phyloP scores from a whole-genome alignment of 1,139 yeast genomes.

The Hanseniaspora gamundiae region DNA sequence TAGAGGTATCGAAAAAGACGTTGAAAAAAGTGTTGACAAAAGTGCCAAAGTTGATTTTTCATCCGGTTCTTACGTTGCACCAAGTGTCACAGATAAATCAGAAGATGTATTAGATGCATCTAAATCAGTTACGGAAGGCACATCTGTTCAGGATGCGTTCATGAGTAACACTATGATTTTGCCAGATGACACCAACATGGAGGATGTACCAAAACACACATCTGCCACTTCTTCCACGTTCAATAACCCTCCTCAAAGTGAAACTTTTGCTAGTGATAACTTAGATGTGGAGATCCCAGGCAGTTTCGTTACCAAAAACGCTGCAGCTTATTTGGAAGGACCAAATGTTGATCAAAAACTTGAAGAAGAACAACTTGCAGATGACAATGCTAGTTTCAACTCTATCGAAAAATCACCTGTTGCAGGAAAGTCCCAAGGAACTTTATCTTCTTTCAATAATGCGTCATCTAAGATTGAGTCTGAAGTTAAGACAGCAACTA shows the following conservation, averaged over 20 bases:
- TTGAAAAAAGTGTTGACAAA: conserved; percentile 22
- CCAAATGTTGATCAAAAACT: conserved; percentile 17
- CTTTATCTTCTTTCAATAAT: not conserved
- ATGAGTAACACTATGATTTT: conserved; percentile 18
- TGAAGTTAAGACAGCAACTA: not conserved
- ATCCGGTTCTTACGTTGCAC: conserved; percentile 12
- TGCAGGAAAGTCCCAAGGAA: conserved; percentile 3
- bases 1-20: conserved; percentile 19
- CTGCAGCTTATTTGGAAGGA: conserved; percentile 9
- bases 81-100: conserved; percentile 16
- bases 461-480: not conserved
- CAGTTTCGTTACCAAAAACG: not conserved
- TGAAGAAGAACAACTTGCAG: conserved; percentile 12
- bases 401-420: conserved; percentile 12
- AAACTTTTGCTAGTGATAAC: conserved; percentile 37
- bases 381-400: conserved; percentile 11
- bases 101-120: conserved; percentile 25
- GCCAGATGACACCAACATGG: conserved; percentile 31
- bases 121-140: conserved; percentile 18
- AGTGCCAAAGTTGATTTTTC: conserved; percentile 22
- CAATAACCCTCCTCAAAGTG: conserved; percentile 84
- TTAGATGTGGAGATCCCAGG: conserved; percentile 4
- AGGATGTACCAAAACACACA: conserved; percentile 41
- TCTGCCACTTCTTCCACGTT: conserved; percentile 85
- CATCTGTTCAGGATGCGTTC: conserved; percentile 12